Percentiles rank a stretch among this genome's conserved stretches.
Evolutionary conservation across 768 basidiomycete genomes (phyloP).

Genomic region (Russula olivacea): DNA sequence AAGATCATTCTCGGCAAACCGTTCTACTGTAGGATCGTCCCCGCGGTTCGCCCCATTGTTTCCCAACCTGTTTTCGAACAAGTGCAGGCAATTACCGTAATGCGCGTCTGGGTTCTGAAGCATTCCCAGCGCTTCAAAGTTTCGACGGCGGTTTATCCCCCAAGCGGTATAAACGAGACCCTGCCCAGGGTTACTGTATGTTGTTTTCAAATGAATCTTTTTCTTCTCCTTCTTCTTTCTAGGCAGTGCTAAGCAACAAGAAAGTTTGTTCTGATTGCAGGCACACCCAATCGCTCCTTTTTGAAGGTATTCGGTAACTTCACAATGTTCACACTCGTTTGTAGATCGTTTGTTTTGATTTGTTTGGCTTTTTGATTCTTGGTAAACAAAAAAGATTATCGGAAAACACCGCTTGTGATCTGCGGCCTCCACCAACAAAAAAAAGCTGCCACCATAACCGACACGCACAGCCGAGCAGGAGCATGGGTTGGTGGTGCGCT

Average conservation of each 20-base stretch:
- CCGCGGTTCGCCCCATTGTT: slow-evolving; percentile 1
- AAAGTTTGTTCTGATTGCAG: background rate
- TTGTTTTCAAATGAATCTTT: background rate
- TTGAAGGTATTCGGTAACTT: too few species aligned
- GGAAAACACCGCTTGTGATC: background rate
- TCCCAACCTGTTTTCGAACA: background rate
- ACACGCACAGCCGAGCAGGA: background rate
- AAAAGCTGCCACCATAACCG: too few species aligned
- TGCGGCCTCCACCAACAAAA: background rate
- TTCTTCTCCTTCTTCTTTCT: background rate
- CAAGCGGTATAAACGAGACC: slow-evolving; percentile 3
- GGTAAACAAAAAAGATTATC: background rate
- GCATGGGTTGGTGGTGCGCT: background rate
- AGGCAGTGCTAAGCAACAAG: background rate
- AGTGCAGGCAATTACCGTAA: slow-evolving; percentile 1
- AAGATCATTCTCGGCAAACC: background rate
- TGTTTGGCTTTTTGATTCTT: too few species aligned
- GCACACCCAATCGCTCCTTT: too few species aligned
- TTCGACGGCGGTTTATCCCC: slow-evolving; percentile 14
- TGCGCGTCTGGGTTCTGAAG: background rate
- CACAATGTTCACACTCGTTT: too few species aligned
- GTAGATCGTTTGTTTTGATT: too few species aligned
- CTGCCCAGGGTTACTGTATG: slow-evolving; percentile 12
- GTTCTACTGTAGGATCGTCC: slow-evolving; percentile 2
- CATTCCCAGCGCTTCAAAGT: slow-evolving; percentile 3